These are phyloP conservation scores for Agrocybe praecox DNA, from an alignment of 768 basidiomycete genomes.

Conservation along the genomic window DNA sequence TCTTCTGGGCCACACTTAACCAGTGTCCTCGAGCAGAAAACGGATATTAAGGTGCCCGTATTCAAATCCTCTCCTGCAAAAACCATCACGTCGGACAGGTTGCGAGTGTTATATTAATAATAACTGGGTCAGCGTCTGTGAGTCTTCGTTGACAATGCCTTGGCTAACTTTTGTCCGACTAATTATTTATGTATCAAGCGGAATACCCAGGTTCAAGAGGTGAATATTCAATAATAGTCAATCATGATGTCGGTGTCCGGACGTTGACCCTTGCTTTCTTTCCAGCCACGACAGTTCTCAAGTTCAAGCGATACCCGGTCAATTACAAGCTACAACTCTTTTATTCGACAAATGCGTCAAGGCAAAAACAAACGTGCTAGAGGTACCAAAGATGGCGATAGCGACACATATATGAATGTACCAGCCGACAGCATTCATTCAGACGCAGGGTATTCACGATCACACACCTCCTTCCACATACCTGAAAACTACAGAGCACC, in stretches of 20 bases:
- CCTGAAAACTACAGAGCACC: conserved; percentile 51
- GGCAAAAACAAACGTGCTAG: conserved; percentile 54
- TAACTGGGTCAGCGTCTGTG: too few species aligned
- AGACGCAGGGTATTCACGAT: conserved; percentile 51
- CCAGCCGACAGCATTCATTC: conserved; percentile 54
- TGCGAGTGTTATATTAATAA: too few species aligned
- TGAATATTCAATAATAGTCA: not conserved
- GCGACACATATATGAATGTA: conserved; percentile 49
- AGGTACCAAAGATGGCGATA: conserved; percentile 50
- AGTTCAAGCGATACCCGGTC: too few species aligned
- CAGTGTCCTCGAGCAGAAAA: too few species aligned
- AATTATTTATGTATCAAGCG: not conserved
- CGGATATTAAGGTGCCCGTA: too few species aligned
- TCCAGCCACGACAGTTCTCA: not conserved
- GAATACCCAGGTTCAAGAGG: not conserved
- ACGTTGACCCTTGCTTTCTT: not conserved
- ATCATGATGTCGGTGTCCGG: not conserved
- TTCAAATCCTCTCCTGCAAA: too few species aligned
- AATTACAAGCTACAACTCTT: not conserved
- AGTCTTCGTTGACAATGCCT: too few species aligned
- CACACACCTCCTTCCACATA: conserved; percentile 46
- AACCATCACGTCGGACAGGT: too few species aligned
- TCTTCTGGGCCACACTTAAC: too few species aligned
- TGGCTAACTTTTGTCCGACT: too few species aligned
- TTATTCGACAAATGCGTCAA: conserved; percentile 39